These are phyloP conservation scores for Annulohypoxylon nitens DNA, from an alignment of 495 filamentous ascomycete species.

Conservation along the genomic window DNA sequence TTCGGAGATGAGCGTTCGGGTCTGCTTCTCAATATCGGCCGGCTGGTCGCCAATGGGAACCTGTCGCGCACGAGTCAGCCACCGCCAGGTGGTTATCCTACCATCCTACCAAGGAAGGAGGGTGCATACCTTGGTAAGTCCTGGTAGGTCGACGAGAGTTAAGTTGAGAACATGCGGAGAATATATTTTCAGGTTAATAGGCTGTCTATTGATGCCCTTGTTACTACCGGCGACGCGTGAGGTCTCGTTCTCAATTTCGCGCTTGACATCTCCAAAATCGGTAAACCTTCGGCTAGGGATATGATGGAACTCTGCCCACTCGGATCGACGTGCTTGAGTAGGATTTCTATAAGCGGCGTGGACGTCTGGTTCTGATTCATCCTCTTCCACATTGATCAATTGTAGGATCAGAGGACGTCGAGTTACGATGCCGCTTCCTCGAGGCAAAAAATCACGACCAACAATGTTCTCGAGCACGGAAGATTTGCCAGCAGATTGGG, in stretches of 20 bases:
- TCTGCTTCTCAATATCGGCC: slow-evolving; percentile 98
- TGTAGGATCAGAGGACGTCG: slow-evolving; percentile 94
- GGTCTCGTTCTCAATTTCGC: slow-evolving; percentile 98
- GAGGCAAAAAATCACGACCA: slow-evolving; percentile 94
- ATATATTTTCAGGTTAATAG: slow-evolving; percentile 99
- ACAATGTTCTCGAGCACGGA: slow-evolving; percentile 99
- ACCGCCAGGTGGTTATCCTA: slow-evolving; percentile 2
- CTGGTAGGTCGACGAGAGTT: slow-evolving; percentile 95
- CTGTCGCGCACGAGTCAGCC: slow-evolving; percentile 55
- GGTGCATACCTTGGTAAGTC: slow-evolving; percentile 85
- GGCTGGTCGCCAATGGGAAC: slow-evolving; percentile 98
- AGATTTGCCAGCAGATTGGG: slow-evolving; percentile 99
- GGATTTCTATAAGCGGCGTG: slow-evolving; percentile 67
- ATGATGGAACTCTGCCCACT: slow-evolving; percentile 99
- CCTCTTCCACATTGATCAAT: slow-evolving; percentile 95
- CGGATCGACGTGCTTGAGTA: slow-evolving; percentile 63
- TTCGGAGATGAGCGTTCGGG: slow-evolving; percentile 94
- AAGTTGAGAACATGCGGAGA: slow-evolving; percentile 97
- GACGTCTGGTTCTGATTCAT: slow-evolving; percentile 74
- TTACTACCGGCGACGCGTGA: slow-evolving; percentile 95
- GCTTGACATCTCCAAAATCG: slow-evolving; percentile 91
- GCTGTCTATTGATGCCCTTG: slow-evolving; percentile 97
- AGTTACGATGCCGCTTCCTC: slow-evolving; percentile 97
- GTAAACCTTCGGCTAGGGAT: slow-evolving; percentile 89
- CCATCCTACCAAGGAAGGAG: slow-evolving; percentile 5